Conservation (phyloP, 1,284 basidiomycete species). For the Ustilago curta region DNA sequence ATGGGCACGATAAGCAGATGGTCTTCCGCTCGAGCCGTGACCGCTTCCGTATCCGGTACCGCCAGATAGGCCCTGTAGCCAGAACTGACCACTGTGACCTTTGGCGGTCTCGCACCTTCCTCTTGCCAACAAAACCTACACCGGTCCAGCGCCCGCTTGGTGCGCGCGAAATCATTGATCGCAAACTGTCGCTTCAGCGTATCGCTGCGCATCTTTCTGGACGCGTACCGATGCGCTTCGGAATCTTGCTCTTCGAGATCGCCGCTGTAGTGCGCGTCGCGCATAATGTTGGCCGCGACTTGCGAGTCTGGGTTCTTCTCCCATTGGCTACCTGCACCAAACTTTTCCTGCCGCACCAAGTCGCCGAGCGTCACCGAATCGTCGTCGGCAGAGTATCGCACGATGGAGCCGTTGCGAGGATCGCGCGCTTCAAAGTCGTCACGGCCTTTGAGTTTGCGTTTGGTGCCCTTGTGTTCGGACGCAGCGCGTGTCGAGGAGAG, state of each 20-base stretch:
- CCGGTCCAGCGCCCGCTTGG: constrained; percentile 85
- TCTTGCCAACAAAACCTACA: constrained; percentile 75
- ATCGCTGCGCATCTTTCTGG: constrained; percentile 93
- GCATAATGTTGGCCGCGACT: constrained; percentile 86
- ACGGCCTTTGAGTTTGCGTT: constrained; percentile 79
- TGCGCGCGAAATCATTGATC: constrained; percentile 91
- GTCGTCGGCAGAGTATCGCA: constrained; percentile 75
- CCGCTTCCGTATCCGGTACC: constrained; percentile 85
- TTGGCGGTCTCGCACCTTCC: constrained; percentile 75
- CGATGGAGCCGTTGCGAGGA: constrained; percentile 73
- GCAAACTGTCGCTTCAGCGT: constrained; percentile 97
- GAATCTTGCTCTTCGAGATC: constrained; percentile 92
- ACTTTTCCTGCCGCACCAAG: constrained; percentile 90
- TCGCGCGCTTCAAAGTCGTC: constrained; percentile 85
- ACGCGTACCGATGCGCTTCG: constrained; percentile 89
- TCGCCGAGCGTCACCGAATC: constrained; percentile 87
- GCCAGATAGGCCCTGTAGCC: constrained; percentile 90
- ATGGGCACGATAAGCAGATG: constrained; percentile 96
- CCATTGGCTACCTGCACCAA: constrained; percentile 86
- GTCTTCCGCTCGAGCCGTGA: constrained; percentile 75
- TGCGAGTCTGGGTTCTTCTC: constrained; percentile 92
- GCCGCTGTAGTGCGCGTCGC: constrained; percentile 82
- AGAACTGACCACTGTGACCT: constrained; percentile 86
- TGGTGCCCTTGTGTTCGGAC: background rate
- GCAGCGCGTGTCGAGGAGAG: constrained; percentile 71